Evolutionary conservation across 2,329 filamentous ascomycete genomes (phyloP), one percentile per base, ranked within the genome.

Genomic region (Fusarium odoratissimum): DNA sequence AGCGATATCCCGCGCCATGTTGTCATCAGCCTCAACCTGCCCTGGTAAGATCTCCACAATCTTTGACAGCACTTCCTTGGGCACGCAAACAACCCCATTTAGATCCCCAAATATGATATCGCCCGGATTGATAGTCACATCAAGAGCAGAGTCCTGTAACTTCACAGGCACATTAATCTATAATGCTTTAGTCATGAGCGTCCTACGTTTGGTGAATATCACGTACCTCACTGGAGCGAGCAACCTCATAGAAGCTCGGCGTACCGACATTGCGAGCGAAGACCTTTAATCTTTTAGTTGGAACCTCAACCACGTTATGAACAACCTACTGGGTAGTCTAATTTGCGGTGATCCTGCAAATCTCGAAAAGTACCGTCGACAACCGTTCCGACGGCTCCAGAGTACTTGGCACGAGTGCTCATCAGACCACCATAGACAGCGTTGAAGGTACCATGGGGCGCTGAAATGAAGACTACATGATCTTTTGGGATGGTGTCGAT

Each of bases 341-440:
- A 42, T n/a, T 63, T 64, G 21, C 67, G 59, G 23, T 74, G 71
- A 16, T 74, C 70, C 25, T 74, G 71, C 6, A 73, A 42, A n/a
- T 74, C 71, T 25, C 71, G 35, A 12, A 74, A 42, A 0, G 40
- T 65, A 2, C 71, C 71, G 7, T 74, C 70, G 3, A 74, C 48
- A 12, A 73, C 41, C 0, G 69, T 68, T 10, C 71, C 71, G 0
- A 35, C 28, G 0, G 70, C 70, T 8, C 49, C 70, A 2, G 63
- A 61, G 17, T 62, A 54, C 30, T 68, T 71, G 0, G 71, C 71
- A 1, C 71, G 52, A 4, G 69, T 46, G 14, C 63, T 64, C 71
- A 74, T 73, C 3, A 74, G 14, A 6, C 71, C 71, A 0, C 71
- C 70, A 11, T 74, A 74, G 2, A 68, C 66, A 6, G 67, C 67